A percentile compares a stretch with the other conserved stretches of the same genome.
phyloP scores from a whole-genome alignment of 305 asterid species.

The Coffea humblotiana region DNA sequence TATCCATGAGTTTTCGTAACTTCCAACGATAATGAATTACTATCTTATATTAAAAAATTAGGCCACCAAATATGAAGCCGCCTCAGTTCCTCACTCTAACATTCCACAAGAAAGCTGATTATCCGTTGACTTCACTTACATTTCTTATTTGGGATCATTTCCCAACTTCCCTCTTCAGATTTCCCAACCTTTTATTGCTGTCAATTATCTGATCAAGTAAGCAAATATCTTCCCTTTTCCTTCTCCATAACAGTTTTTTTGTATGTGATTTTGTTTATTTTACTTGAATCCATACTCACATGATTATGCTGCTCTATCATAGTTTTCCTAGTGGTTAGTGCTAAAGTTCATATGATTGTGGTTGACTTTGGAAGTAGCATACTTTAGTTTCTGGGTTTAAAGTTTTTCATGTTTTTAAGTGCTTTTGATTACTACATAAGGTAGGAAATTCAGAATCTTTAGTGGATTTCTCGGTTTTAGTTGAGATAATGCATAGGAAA shows the following conservation, averaged over 20 bases:
- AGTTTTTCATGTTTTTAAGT: not conserved
- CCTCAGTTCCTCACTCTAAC: not conserved
- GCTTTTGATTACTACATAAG: not conserved
- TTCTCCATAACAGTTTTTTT: not conserved
- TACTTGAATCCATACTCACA: not conserved
- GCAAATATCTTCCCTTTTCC: not conserved
- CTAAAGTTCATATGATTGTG: not conserved
- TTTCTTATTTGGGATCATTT: not conserved
- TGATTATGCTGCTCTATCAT: not conserved
- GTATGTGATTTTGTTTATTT: not conserved
- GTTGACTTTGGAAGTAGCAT: not conserved
- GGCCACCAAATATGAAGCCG: not conserved
- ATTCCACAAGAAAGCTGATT: not conserved
- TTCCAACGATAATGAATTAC: too few relatives aligned
- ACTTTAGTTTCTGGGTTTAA: not conserved
- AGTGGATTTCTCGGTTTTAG: not conserved
- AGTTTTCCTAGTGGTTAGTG: not conserved
- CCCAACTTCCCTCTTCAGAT: too few relatives aligned
- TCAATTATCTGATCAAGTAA: conserved; percentile 10
- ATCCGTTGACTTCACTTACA: not conserved
- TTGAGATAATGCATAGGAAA: not conserved
- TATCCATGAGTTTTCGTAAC: too few relatives aligned
- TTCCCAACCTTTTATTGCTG: not conserved
- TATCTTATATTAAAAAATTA: too few relatives aligned
- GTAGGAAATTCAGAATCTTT: not conserved